Evolutionary conservation across 2,329 filamentous ascomycete species (phyloP), one percentile per base, ranked within the genome.

Genomic region (Daldinia sp.): DNA sequence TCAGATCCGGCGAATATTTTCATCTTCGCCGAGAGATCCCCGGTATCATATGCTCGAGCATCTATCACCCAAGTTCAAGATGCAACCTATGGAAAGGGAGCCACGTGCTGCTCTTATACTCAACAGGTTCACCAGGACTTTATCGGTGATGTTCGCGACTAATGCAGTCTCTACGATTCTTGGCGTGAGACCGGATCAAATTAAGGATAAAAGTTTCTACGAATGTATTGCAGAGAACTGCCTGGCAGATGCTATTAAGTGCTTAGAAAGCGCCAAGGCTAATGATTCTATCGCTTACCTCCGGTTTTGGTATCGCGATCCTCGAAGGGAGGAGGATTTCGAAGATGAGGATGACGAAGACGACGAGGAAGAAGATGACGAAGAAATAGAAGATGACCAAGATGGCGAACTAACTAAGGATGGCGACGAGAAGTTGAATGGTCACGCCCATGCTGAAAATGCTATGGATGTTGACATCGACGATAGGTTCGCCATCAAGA

Each of bases 241-340:
- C 73, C 83, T 96, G 30, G 83, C 87, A 7, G 92, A 96, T 73
- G 93, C 93, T 3, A 88, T 95, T 37, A 87, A 89, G 69, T 94
- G 92, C 74, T 81, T 97, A 35, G 93, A 97, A 79, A 92, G 91
- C 72, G 93, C 93, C 23, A 97, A 97, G 78, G 91, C 91, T 30
- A 97, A 97, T 74, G 93, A 97, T 78, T 97, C 93, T 1, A 96
- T 97, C 74, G 93, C 93, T 1, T 97, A 97, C 75, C 84, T 97
- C 66, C 91, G 93, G 18, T 97, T 97, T 78, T 93, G 90, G 87
- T 95, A 92, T 75, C 87, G 92, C 60, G 91, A 96, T 76, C 93
- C 93, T 18, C 85, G 90, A 33, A 82, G 86, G 63, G 85, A 84
- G 30, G 85, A 87, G 61, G 84, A 87, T 57, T 80, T 85, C 10